Base-by-base conservation (phyloP, 164 flowering plant genomes). In the Brasenia schreberi region DNA sequence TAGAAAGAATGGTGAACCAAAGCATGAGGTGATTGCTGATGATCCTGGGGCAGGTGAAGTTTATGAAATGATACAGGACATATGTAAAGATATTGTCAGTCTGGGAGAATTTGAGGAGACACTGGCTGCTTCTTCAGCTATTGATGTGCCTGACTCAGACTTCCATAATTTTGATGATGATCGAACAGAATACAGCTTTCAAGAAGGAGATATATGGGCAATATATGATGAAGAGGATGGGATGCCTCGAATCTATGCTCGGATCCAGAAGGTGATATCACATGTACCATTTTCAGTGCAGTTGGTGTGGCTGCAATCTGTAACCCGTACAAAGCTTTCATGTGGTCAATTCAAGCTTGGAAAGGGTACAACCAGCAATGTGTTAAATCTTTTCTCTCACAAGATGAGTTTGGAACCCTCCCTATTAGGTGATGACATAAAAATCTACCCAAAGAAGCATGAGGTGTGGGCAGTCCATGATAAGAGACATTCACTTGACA, bases 121-220 rank as follows among this genome's bases (percentile, higher is more conserved):
- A 49, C 56, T 49, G 16, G 56, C 56, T 49, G 16, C 56, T 49
- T 49, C 56, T 49, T 49, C 16, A 49, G 56, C 56, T 9, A 49
- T 16, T 33, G 43, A 64, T 42, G 66, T 64, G 10, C 18, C 52
- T 7, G n/a, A 42, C 45, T 49, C 66, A 23, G 66, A 64, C 1
- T 64, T 64, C 43, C 42, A 64, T 64, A 42, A 64, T 42, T 64
- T 64, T 42, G 43, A 64, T 43, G 43, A 27, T 11, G 43, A 64
- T 64, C 27, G 19, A 42, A 43, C 4, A 27, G n/a, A 11, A 39
- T 18, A 27, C 18, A 42, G 43, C 66, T 64, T 64, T 64, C 44
- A 4, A 43, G 66, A 42, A 18, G 53, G 19, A 7, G 44, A 64
- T 18, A 39, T 12, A 18, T 64, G 66, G 66, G 66, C 66, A 18